phyloP scores from a whole-genome alignment of 2,329 filamentous ascomycete species.

The Colletotrichum tanaceti region DNA sequence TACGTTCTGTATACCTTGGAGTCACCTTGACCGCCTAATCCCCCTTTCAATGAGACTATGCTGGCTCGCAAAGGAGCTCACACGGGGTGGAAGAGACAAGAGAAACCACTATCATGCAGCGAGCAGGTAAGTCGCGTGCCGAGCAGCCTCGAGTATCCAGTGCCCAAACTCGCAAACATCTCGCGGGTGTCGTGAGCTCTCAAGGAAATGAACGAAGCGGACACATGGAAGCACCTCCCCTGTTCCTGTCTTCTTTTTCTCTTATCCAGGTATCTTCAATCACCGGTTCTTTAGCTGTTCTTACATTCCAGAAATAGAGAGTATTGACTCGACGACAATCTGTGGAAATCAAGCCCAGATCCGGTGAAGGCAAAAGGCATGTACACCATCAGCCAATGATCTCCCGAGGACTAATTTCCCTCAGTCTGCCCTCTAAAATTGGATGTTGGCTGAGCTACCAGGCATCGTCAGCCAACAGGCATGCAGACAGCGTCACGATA shows the following conservation, averaged over 20 bases:
- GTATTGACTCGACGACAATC: background rate
- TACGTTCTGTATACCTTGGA: background rate
- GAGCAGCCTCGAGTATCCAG: too few relatives aligned
- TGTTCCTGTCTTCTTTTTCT: background rate
- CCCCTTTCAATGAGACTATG: too few relatives aligned
- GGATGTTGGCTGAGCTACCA: background rate
- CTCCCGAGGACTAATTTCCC: background rate
- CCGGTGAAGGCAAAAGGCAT: background rate
- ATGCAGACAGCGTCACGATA: slow-evolving; percentile 25
- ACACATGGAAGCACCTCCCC: background rate
- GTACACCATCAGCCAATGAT: background rate
- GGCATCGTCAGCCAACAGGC: slow-evolving; percentile 3
- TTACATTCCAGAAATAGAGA: background rate
- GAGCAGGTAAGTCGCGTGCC: too few relatives aligned
- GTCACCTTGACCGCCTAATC: too few relatives aligned
- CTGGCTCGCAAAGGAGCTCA: background rate
- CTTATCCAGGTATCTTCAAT: background rate
- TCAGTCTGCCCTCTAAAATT: background rate
- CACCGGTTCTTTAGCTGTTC: background rate
- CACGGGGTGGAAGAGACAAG: background rate
- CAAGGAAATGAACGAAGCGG: background rate
- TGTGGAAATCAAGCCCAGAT: slow-evolving; percentile 10
- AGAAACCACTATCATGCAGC: too few relatives aligned
- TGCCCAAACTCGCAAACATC: too few relatives aligned
- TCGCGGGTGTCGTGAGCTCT: background rate